Base-by-base conservation (phyloP, 164 flowering plant species). In the Brasenia schreberi region DNA sequence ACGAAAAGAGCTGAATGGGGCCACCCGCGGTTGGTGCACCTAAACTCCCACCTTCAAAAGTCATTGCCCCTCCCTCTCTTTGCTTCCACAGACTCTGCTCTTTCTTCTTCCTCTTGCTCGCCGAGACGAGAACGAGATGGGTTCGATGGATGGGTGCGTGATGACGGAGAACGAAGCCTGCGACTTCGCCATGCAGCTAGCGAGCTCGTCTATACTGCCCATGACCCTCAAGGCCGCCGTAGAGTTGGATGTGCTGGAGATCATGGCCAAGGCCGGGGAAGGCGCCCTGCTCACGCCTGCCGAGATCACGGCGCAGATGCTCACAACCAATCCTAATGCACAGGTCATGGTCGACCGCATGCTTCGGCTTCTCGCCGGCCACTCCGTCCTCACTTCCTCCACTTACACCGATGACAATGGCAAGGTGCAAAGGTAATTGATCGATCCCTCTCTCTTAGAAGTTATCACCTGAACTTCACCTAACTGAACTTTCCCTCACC, bases 201-300 rank as follows among this genome's bases (percentile, higher is more conserved):
- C 82, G 16, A 77, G 80, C 58, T 79, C 78, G 6, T 85, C 95
- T 0, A 87, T 82, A 6, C 83, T 84, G 0, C 94, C 96, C 18
- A 88, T 88, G 96, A 81, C 80, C 9, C 77, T 92, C 12, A 83
- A 88, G 61, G 71, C 96, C 0, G 83, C 85, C 65, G 68, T 87
- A 0, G 96, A 92, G 66, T 87, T 92, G n/a, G 85, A 84, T 62
- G 73, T 89, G 5, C 73, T 89, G 0, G 98, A 92, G 73, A 81
- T 81, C 79, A 82, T 89, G 7, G 83, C 82, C 4, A 77, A 77
- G 39, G 83, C 84, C 0, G 94, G 86, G 1, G 75, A 81, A 0
- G 83, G 78, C 1, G 89, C 83, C 0, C 61, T 62, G 17, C 53
- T 84, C 62, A 81, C 98, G 0, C 73, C 95, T 0, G n/a, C 77